Evolutionary conservation across 2,329 filamentous ascomycete species (phyloP).

Genomic region (Beauveria sp.): DNA sequence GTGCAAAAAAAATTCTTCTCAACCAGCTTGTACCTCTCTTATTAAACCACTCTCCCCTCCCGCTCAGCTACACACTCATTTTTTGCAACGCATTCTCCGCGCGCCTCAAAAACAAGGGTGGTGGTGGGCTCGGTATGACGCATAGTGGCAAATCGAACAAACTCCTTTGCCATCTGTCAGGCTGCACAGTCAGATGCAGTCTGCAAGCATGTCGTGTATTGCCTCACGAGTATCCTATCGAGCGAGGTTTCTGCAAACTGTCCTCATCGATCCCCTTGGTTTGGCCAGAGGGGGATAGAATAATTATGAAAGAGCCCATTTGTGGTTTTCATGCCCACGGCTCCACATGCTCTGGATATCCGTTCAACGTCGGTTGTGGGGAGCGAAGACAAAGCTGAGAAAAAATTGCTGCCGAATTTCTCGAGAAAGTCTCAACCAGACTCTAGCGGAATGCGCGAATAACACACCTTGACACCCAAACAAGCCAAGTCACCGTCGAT

Average conservation of each 20-base stretch:
- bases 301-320: neutral
- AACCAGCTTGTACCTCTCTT: no score
- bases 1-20: no score
- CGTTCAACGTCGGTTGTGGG: neutral
- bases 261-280: no score
- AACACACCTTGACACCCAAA: neutral
- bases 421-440: no score
- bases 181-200: neutral
- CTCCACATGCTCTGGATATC: neutral
- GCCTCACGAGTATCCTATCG: no score
- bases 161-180: neutral
- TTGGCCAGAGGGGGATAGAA: neutral
- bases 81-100: neutral
- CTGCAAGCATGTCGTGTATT: neutral
- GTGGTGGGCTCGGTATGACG: conserved; percentile 4
- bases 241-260: no score
- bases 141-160: neutral
- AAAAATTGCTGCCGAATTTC: no score
- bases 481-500: neutral
- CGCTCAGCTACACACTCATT: neutral
- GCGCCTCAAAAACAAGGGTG: neutral
- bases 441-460: neutral
- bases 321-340: conserved; percentile 1
- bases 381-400: neutral
- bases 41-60: no score